A percentile compares a stretch with the other conserved stretches of the same genome.
Evolutionary conservation across 2,329 filamentous ascomycete genomes (phyloP).

Genomic region (Balansia obtecta): DNA sequence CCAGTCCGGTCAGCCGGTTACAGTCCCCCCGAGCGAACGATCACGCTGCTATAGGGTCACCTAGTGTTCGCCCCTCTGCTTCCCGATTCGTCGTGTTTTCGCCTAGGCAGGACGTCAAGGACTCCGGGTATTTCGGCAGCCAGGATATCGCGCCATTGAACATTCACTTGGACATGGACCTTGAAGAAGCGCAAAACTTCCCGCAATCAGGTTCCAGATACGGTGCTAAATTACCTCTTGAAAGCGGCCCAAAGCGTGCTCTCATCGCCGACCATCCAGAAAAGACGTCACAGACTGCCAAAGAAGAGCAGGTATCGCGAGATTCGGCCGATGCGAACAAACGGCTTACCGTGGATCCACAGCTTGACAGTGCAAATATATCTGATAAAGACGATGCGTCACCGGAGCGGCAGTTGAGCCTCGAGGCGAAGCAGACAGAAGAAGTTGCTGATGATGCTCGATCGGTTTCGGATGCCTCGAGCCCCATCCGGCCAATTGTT

Average conservation of each 20-base stretch:
- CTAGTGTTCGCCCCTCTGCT: slow-evolving; percentile 21
- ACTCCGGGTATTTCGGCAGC: slow-evolving; percentile 64
- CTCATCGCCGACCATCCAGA: slow-evolving; percentile 20
- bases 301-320: slow-evolving; percentile 29
- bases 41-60: slow-evolving; percentile 29
- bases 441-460: slow-evolving; percentile 31
- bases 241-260: slow-evolving; percentile 13
- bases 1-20: slow-evolving; percentile 33
- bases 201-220: slow-evolving; percentile 10
- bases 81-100: slow-evolving; percentile 18
- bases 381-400: slow-evolving; percentile 4
- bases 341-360: background rate
- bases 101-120: slow-evolving; percentile 24
- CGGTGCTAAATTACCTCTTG: slow-evolving; percentile 7
- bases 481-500: slow-evolving; percentile 62
- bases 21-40: slow-evolving; percentile 48
- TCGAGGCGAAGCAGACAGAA: slow-evolving; percentile 1
- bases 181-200: slow-evolving; percentile 10
- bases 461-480: slow-evolving; percentile 58
- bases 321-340: slow-evolving; percentile 7
- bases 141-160: slow-evolving; percentile 28
- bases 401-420: slow-evolving; percentile 5
- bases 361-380: background rate
- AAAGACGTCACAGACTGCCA: slow-evolving; percentile 29
- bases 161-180: slow-evolving; percentile 12